Conservation (phyloP, 176 grass and related monocot species). For the Cenchrus americanus region DNA sequence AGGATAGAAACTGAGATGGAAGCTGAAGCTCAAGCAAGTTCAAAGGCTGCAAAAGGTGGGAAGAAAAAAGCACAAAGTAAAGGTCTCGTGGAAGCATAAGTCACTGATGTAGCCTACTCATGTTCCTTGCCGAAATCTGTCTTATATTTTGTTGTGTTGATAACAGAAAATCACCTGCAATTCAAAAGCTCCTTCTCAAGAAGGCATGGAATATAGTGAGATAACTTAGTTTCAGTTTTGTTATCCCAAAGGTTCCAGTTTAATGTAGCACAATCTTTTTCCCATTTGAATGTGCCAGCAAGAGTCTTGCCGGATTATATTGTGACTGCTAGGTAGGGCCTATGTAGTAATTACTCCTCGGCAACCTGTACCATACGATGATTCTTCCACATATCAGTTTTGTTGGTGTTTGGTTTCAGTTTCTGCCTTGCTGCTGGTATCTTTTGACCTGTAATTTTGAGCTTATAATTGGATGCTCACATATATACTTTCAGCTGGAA, state of each 20-base stretch:
- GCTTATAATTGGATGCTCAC: background rate
- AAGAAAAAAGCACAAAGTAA: constrained; percentile 61
- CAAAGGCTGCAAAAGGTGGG: constrained; percentile 57
- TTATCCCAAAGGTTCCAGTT: constrained; percentile 7
- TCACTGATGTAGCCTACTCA: background rate
- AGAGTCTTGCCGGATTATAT: background rate
- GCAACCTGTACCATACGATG: background rate
- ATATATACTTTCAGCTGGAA: background rate
- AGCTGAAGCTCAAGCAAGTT: constrained; percentile 44
- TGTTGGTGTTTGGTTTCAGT: background rate
- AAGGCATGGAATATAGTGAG: background rate
- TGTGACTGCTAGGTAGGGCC: background rate
- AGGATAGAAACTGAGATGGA: constrained; percentile 66
- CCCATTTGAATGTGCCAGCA: background rate
- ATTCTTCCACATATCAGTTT: background rate
- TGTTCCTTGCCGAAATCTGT: background rate
- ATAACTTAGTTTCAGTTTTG: constrained; percentile 22
- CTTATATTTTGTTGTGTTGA: constrained; percentile 5
- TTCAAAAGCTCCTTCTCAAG: background rate
- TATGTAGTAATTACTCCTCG: background rate
- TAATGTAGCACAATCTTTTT: background rate
- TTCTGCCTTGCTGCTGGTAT: background rate
- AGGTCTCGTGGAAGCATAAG: constrained; percentile 82
- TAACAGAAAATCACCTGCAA: background rate
- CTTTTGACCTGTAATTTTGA: background rate